Base-by-base conservation (phyloP, 345 rosid genomes). In the Arabis hirsuta region DNA sequence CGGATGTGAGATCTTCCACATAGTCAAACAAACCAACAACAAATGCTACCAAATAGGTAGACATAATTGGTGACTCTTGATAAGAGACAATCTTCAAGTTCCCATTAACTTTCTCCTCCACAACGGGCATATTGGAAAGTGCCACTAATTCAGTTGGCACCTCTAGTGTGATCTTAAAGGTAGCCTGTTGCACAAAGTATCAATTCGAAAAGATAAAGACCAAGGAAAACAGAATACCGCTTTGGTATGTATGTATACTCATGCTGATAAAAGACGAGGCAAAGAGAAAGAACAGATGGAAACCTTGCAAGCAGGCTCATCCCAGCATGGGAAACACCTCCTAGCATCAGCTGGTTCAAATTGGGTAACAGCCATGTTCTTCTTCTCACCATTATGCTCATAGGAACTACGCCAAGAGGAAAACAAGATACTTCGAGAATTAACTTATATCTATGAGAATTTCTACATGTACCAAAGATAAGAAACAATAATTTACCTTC, bases 231-330 rank as follows among this genome's bases (percentile, higher is more conserved):
- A 45, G 31, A 22, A 47, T 4, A 2, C 32, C 52, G 62, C 1
- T 13, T 22, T 22, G 24, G 24, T 22, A 22, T 22, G 24, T 22
- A 22, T 22, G 24, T 22, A 22, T 22, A 22, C 24, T 22, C 24
- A 22, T 22, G 24, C 24, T 22, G 24, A 22, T 22, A 1, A 22
- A 22, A 22, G 24, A 22, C 1, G 24, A 56, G 3, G 36, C 3
- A 29, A 14, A 50, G 16, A 36, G 47, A 55, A 41, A 54, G 29
- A 54, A 36, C 6, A 39, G 9, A 52, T 34, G 58, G 11, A 72
- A 34, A 89, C 98, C 96, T 95, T 95, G 96, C 89, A 88, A 70
- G 92, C 89, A 69, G 99, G 99, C 78, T 95, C 97, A 68, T 95
- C 99, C 99, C 99, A 91, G 65, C 99, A 95, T 0, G 99, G 99